Percentiles rank a stretch among this genome's conserved stretches.
These are phyloP conservation scores for Austroboletus novae-zelandiae DNA, from an alignment of 1,284 basidiomycete genomes.

Conservation along the genomic window DNA sequence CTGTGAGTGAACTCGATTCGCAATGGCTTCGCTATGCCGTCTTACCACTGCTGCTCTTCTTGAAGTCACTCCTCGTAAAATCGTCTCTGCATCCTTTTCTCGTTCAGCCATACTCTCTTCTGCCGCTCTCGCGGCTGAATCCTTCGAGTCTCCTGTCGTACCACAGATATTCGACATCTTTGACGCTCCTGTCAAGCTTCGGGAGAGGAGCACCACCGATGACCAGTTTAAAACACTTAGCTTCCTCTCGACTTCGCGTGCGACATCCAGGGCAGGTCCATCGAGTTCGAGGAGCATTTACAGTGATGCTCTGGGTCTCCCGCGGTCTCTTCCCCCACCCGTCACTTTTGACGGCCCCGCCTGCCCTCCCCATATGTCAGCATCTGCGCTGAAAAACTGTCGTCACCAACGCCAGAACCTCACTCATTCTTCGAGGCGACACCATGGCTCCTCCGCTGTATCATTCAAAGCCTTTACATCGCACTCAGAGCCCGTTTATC, in stretches of 20 bases:
- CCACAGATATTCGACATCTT: conserved; percentile 40
- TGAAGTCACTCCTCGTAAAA: conserved; percentile 6
- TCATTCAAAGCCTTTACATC: conserved; percentile 13
- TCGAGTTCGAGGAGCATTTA: conserved; percentile 3
- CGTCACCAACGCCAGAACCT: conserved; percentile 15
- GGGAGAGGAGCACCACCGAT: conserved; percentile 19
- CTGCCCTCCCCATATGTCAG: conserved; percentile 32
- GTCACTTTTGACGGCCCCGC: conserved; percentile 47
- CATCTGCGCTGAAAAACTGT: conserved; percentile 16
- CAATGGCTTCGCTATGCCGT: conserved; percentile 17
- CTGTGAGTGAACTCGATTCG: not conserved
- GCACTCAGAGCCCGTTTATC: conserved; percentile 25
- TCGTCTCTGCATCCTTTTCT: conserved; percentile 7
- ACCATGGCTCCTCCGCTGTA: not conserved
- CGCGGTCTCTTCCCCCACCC: conserved; percentile 39
- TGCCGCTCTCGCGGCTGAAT: conserved; percentile 2
- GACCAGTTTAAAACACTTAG: not conserved
- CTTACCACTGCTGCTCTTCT: conserved; percentile 7
- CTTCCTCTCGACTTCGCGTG: not conserved
- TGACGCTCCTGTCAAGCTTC: conserved; percentile 38
- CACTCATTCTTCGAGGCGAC: not conserved
- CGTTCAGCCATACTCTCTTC: conserved; percentile 8
- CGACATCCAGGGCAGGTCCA: not conserved
- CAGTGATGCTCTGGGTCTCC: conserved; percentile 5
- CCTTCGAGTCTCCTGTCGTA: conserved; percentile 1